Base-by-base conservation (phyloP, 2,329 filamentous ascomycete species). In the Cercospora sp. region DNA sequence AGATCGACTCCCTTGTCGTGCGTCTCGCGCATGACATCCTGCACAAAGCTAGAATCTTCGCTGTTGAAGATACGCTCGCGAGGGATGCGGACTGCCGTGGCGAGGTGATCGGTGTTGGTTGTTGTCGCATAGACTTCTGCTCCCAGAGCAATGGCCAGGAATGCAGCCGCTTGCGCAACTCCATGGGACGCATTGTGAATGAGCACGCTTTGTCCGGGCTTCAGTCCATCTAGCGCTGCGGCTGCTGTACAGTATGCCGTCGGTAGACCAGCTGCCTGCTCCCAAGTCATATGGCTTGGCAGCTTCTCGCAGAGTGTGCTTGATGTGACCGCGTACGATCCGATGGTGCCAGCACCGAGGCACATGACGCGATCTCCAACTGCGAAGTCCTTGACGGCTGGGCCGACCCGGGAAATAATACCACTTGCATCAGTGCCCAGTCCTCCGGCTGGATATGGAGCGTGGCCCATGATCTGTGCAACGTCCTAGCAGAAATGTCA, bases 51-150 rank as follows among this genome's bases (percentile, higher is more conserved):
- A 13, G 26, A 58, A 34, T 76, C 71, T 24, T 75, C 70, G 53
- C 70, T 74, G 65, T 69, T 68, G 67, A 79, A 77, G 63, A 80
- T 79, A 58, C 72, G 74, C 30, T 74, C 62, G 1, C 69, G 67
- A 2, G 73, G 67, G 12, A 80, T 69, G 13, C 71, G 69, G 61
- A 68, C 73, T 13, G 61, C 53, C 1, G 70, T 57, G 63, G 70
- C 71, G 2, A 78, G 59, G 18, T 73, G 63, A 3, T 66, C 16
- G 18, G 59, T 62, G 69, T 78, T 76, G 26, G 74, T 73, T 1
- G 76, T 75, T 8, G 76, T 76, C 2, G 68, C 69, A 34, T 67
- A 77, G 1, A 77, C 66, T 45, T 77, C 69, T 9, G 73, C 74
- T 18, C 71, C 75, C 8, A 74, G 9, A 21, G 43, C 43, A 5